Conservation (phyloP, 306 rosid species). For the Gynostemma pentaphyllum region DNA sequence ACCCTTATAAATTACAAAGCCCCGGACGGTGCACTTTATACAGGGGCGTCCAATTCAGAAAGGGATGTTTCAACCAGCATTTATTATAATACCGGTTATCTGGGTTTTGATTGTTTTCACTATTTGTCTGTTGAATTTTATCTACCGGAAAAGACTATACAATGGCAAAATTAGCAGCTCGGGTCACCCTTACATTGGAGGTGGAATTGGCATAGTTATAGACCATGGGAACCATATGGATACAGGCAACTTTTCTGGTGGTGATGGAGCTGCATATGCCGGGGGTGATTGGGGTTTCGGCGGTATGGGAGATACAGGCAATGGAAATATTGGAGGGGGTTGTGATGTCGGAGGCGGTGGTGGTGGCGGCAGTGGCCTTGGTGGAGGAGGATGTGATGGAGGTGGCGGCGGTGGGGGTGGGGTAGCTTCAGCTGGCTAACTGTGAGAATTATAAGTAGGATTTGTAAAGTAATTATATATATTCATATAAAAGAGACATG, state of each 20-base stretch:
- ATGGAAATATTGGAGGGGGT: background rate
- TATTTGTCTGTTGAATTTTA: background rate
- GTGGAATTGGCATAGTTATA: background rate
- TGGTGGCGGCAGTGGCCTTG: background rate
- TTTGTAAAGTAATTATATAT: background rate
- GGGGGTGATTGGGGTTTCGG: background rate
- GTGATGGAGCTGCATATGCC: background rate
- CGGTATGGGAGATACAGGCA: background rate
- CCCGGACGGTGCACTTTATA: background rate
- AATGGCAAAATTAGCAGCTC: background rate
- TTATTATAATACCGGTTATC: background rate
- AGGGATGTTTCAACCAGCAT: slow-evolving; percentile 1
- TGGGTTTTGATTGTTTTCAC: background rate
- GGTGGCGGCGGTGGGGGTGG: background rate
- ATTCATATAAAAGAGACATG: background rate
- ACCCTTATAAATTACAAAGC: background rate
- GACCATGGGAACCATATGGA: background rate
- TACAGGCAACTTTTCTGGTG: background rate
- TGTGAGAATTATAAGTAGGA: background rate
- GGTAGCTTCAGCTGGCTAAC: background rate
- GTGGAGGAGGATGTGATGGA: background rate
- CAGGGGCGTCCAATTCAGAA: background rate
- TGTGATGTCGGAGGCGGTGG: slow-evolving; percentile 6
- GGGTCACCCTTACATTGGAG: background rate
- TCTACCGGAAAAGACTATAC: background rate